These are phyloP conservation scores for Jaltomata sinuosa DNA, from an alignment of 257 asterid species.

Conservation along the genomic window DNA sequence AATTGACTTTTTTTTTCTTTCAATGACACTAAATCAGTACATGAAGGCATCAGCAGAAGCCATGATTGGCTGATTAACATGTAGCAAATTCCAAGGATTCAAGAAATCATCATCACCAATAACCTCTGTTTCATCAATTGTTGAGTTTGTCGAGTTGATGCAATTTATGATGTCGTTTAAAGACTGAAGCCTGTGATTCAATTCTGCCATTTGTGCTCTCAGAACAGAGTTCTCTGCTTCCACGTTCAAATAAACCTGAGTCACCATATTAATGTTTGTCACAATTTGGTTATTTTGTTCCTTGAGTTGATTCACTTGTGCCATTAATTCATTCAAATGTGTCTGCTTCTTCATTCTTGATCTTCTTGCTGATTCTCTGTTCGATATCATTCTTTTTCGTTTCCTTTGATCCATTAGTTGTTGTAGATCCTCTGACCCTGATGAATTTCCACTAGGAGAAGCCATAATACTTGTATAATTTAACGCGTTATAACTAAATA, in stretches of 20 bases:
- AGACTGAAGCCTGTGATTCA: slow-evolving; percentile 38
- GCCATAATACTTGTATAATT: not conserved
- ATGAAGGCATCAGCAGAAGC: slow-evolving; percentile 34
- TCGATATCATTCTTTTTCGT: slow-evolving; percentile 34
- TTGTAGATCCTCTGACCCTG: slow-evolving; percentile 16
- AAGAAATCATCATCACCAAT: slow-evolving; percentile 27
- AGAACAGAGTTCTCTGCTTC: slow-evolving; percentile 29
- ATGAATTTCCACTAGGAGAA: slow-evolving; percentile 20
- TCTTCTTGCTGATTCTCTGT: slow-evolving; percentile 27
- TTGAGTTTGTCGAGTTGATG: slow-evolving; percentile 8
- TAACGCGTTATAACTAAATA: not conserved
- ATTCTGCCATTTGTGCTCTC: slow-evolving; percentile 23
- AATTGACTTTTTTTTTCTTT: not conserved
- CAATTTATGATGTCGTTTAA: slow-evolving; percentile 36
- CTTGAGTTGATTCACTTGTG: slow-evolving; percentile 14
- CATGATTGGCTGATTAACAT: slow-evolving; percentile 39
- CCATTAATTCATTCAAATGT: slow-evolving; percentile 16
- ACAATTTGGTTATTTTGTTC: slow-evolving; percentile 16
- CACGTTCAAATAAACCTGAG: slow-evolving; percentile 13
- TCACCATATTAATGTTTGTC: slow-evolving; percentile 7
- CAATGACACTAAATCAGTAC: slow-evolving; percentile 14
- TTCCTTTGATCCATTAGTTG: slow-evolving; percentile 16
- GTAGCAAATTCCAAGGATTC: slow-evolving; percentile 39
- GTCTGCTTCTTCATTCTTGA: slow-evolving; percentile 36
- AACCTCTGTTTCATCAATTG: not conserved